Evolutionary conservation across 2,329 filamentous ascomycete genomes (phyloP).

Genomic region (Coleophoma eucalyptorum): DNA sequence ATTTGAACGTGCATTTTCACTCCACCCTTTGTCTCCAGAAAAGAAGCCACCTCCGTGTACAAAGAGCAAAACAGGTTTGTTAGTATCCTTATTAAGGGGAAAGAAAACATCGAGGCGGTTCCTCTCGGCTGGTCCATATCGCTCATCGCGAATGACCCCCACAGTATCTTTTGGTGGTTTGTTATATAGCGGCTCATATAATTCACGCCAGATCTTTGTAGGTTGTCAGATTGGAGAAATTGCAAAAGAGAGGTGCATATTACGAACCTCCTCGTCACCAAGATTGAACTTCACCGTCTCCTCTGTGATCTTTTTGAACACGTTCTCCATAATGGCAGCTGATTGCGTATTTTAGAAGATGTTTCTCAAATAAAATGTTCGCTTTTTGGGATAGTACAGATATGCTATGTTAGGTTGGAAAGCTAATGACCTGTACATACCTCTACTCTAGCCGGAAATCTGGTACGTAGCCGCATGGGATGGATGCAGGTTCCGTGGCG

Average conservation of each 20-base stretch:
- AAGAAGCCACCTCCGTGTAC: background rate
- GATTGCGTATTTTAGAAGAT: background rate
- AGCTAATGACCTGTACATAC: no score
- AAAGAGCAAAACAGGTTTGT: background rate
- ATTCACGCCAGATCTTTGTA: background rate
- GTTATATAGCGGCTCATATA: background rate
- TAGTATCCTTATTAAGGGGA: background rate
- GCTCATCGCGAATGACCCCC: background rate
- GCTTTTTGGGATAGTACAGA: background rate
- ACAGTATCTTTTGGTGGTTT: background rate
- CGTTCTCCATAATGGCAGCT: background rate
- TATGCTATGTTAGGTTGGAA: no score
- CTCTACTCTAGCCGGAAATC: no score
- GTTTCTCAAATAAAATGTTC: background rate
- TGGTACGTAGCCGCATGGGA: no score
- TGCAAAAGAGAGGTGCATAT: background rate
- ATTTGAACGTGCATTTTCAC: background rate
- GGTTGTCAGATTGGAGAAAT: background rate
- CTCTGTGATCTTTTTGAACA: background rate
- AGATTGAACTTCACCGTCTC: background rate
- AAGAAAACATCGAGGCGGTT: background rate
- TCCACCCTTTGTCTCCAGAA: background rate
- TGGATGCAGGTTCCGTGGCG: no score
- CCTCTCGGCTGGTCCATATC: background rate
- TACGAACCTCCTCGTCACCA: background rate